Evolutionary conservation across 106 monocot species (phyloP).

Genomic region (Platanthera zijinensis): DNA sequence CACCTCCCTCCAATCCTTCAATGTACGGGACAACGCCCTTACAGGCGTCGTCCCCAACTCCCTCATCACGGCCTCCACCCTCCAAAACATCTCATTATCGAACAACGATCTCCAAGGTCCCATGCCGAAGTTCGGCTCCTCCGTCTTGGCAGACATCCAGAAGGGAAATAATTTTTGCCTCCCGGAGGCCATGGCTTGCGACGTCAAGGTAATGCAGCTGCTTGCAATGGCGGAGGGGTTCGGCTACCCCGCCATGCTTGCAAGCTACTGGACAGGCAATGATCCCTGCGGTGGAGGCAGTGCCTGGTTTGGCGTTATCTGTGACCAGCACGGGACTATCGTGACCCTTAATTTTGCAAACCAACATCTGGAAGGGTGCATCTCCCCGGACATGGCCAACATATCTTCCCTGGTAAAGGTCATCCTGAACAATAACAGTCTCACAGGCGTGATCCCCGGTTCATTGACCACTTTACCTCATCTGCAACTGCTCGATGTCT

Average conservation of each 20-base stretch:
- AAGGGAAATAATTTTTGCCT: slow-evolving; percentile 72
- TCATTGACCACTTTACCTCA: background rate
- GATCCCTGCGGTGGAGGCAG: slow-evolving; percentile 6
- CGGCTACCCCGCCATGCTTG: slow-evolving; percentile 50
- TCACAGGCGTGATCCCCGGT: slow-evolving; percentile 5
- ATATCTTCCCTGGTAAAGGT: slow-evolving; percentile 9
- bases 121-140: slow-evolving; percentile 30
- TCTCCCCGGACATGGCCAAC: slow-evolving; percentile 8
- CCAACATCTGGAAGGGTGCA: slow-evolving; percentile 1
- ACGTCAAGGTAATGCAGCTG: slow-evolving; percentile 36
- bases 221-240: slow-evolving; percentile 61
- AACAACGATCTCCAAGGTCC: slow-evolving; percentile 85
- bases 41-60: slow-evolving; percentile 65
- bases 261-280: slow-evolving; percentile 36
- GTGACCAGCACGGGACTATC: slow-evolving; percentile 3
- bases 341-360: slow-evolving; percentile 9
- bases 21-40: slow-evolving; percentile 62
- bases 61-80: slow-evolving; percentile 13
- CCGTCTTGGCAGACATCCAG: slow-evolving; percentile 23
- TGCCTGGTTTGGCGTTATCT: slow-evolving; percentile 5
- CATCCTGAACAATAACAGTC: slow-evolving; percentile 11
- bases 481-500: slow-evolving; percentile 11
- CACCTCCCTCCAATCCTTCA: slow-evolving; percentile 39
- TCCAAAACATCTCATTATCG: slow-evolving; percentile 41
- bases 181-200: slow-evolving; percentile 35